phyloP scores from a whole-genome alignment of 352 stramenopile genomes.

The Hyphochytrium catenoides region DNA sequence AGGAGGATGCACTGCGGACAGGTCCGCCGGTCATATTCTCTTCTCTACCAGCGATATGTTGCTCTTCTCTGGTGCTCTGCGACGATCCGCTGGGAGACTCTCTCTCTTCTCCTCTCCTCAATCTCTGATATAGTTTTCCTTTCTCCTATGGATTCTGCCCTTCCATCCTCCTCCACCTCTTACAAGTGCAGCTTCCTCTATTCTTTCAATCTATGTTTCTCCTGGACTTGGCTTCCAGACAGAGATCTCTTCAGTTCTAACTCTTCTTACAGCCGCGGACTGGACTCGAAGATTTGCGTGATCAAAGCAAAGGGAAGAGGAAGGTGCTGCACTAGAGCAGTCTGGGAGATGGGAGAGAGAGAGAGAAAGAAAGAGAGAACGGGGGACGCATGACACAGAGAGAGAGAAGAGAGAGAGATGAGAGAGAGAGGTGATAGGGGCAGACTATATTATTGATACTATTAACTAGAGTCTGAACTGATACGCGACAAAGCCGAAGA shows the following conservation, averaged over 20 bases:
- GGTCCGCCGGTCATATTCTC: slow-evolving; percentile 14
- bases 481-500: too few species aligned
- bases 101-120: neutral
- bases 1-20: slow-evolving; percentile 62
- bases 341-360: too few species aligned
- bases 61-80: neutral
- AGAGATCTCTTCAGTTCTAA: neutral
- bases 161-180: neutral
- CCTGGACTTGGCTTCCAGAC: slow-evolving; percentile 3
- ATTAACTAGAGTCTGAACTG: too few species aligned
- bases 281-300: slow-evolving; percentile 32
- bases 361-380: too few species aligned
- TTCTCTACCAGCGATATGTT: neutral
- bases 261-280: slow-evolving; percentile 19
- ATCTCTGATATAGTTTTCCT: neutral
- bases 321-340: too few species aligned
- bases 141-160: slow-evolving; percentile 11
- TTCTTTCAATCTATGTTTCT: slow-evolving; percentile 1
- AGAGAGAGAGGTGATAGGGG: too few species aligned
- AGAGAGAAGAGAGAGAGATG: too few species aligned
- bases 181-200: neutral
- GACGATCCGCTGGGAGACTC: neutral
- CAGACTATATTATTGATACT: too few species aligned
- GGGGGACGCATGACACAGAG: too few species aligned
- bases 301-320: neutral